Evolutionary conservation across 1,284 basidiomycete genomes (phyloP).

Genomic region (Malassezia sympodialis): DNA sequence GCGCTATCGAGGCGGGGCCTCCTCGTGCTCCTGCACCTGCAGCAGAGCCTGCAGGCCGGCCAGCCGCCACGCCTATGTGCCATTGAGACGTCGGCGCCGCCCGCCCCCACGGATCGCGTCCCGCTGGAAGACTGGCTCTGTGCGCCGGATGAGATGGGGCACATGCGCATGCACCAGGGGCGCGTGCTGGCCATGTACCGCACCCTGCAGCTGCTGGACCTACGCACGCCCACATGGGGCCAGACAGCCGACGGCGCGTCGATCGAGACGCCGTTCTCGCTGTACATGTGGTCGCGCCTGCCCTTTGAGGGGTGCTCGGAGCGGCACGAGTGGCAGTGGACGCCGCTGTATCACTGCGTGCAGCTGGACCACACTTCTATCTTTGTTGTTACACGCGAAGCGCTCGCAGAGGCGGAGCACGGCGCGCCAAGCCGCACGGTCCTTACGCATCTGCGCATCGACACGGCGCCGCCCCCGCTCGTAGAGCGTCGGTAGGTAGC

Average conservation of each 20-base stretch:
- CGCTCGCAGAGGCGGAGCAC: not conserved
- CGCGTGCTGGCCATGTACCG: constrained; percentile 1
- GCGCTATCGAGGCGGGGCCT: constrained; percentile 28
- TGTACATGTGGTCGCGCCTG: constrained; percentile 4
- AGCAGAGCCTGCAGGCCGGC: not conserved
- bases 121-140: not conserved
- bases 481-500: not conserved
- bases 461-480: not conserved
- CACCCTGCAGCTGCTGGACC: not conserved
- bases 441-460: not conserved
- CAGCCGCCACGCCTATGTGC: not conserved
- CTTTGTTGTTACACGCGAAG: not conserved
- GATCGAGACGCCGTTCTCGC: not conserved
- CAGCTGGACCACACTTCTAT: not conserved
- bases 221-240: not conserved
- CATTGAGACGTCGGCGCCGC: not conserved
- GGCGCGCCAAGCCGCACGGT: not conserved
- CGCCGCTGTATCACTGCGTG: not conserved
- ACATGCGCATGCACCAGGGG: not conserved
- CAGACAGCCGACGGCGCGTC: not conserved
- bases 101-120: not conserved
- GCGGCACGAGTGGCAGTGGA: not conserved
- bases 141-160: not conserved
- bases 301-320: not conserved
- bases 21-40: constrained; percentile 16